These are phyloP conservation scores for Skeletonema costatum DNA, from an alignment of 108 stramenopile species.

Conservation along the genomic window DNA sequence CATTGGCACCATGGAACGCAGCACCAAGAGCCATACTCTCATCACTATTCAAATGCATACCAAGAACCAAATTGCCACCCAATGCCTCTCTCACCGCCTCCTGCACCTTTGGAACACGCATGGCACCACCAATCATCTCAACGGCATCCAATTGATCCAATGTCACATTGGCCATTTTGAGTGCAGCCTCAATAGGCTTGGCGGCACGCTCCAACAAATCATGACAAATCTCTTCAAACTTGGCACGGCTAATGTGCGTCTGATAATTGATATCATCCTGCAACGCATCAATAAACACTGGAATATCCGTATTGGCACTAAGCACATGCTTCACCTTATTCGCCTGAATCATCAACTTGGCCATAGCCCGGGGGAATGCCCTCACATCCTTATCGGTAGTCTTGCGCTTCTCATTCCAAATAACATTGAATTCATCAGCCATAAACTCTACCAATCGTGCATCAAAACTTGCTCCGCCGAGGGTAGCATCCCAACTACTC, in stretches of 20 bases:
- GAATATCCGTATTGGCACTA: conserved; percentile 95
- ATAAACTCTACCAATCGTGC: conserved; percentile 89
- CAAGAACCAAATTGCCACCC: conserved; percentile 78
- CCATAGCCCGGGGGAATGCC: conserved; percentile 86
- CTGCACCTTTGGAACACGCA: conserved; percentile 96
- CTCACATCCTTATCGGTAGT: conserved; percentile 83
- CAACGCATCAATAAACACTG: conserved; percentile 93
- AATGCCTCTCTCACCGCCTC: conserved; percentile 63
- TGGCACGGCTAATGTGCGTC: conserved; percentile 79
- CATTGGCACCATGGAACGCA: conserved; percentile 98
- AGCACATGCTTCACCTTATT: conserved; percentile 99
- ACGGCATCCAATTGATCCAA: conserved; percentile 90
- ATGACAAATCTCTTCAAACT: conserved; percentile 89
- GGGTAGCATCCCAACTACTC: conserved; percentile 93
- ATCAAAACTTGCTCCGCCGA: conserved; percentile 92
- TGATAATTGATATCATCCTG: conserved; percentile 90
- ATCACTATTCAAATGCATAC: conserved; percentile 99
- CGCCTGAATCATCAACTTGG: conserved; percentile 94
- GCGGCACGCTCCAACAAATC: conserved; percentile 85
- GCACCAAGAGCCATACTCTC: conserved; percentile 98
- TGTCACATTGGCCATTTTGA: conserved; percentile 78
- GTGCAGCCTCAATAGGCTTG: conserved; percentile 77
- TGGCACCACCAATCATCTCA: conserved; percentile 98
- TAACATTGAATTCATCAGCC: conserved; percentile 92
- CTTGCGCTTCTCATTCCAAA: conserved; percentile 69